phyloP scores from a whole-genome alignment of 108 stramenopile species.

The Chaetoceros muelleri region DNA sequence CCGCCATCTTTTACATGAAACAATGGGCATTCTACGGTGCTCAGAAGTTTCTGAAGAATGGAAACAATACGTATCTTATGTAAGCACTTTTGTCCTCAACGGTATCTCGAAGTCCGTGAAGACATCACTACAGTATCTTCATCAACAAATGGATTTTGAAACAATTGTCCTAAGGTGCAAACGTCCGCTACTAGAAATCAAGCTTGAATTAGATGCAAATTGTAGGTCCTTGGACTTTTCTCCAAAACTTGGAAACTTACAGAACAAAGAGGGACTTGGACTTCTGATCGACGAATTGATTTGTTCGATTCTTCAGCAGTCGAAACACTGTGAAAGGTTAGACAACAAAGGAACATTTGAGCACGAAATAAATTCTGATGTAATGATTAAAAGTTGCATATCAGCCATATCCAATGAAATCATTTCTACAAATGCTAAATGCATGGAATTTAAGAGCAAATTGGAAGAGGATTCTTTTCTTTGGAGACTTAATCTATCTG shows the following conservation, averaged over 20 bases:
- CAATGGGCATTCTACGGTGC: constrained; percentile 55
- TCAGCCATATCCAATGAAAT: constrained; percentile 56
- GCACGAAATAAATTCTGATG: constrained; percentile 68
- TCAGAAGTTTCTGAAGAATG: constrained; percentile 69
- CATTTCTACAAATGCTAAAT: constrained; percentile 38
- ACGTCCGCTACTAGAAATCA: constrained; percentile 72
- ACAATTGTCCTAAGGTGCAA: constrained; percentile 38
- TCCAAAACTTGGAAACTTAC: constrained; percentile 31
- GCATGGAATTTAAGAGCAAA: constrained; percentile 40
- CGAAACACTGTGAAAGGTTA: constrained; percentile 70
- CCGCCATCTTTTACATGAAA: constrained; percentile 58
- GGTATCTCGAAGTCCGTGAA: constrained; percentile 57
- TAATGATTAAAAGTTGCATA: constrained; percentile 45
- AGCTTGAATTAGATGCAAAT: constrained; percentile 43
- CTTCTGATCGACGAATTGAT: constrained; percentile 61
- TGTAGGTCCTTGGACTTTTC: constrained; percentile 33
- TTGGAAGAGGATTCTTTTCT: constrained; percentile 63
- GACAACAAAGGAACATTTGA: constrained; percentile 78
- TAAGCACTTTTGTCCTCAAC: constrained; percentile 68
- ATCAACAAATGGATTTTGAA: constrained; percentile 59
- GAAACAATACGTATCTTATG: constrained; percentile 75
- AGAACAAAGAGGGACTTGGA: constrained; percentile 38
- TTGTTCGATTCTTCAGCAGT: constrained; percentile 67
- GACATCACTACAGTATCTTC: constrained; percentile 54
- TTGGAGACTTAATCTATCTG: constrained; percentile 64